Base-by-base conservation (phyloP, 805 yeast species). In the Cyberlindnera misumaiensis region DNA sequence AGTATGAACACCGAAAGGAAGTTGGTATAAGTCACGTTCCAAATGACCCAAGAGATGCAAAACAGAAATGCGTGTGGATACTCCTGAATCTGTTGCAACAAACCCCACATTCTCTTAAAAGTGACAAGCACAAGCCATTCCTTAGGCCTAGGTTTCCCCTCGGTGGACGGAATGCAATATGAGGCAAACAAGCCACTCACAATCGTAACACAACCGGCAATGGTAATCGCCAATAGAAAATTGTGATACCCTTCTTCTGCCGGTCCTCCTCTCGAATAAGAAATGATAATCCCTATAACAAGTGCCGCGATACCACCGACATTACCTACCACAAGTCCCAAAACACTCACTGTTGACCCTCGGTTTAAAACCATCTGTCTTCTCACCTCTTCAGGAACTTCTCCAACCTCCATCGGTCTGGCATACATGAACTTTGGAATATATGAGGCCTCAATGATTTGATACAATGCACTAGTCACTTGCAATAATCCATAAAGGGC, bases 361-460 rank as follows among this genome's bases (percentile, higher is more conserved):
- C 59, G 48, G 24, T 48, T 52, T 40, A 64, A 46, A 4, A 62
- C 49, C 28, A 46, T 42, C 2, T 44, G 35, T 7, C 56, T 43
- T 40, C 64, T 43, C 0, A 49, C 46, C 4, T 56, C 55, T 40
- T 62, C 64, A 3, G 42, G 20, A 17, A 16, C 34, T 11, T 14
- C 26, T 5, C 10, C 39, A 7, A 16, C 30, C 3, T 51, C 46
- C 9, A 18, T n/a, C 20, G 18, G 20, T 18, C 25, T 18, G 9
- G 63, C 62, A 34, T 65, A 52, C 70, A 66, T 64, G 38, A 66
- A 62, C 15, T 59, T 35, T 2, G 71, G 71, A 29, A 65, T 62
- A 37, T 64, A 65, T 1, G 68, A 60, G 1, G 63, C 68, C 40
- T 64, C 69, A 15, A 64, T 32, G 12, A 64, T 61, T 42, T 66